Base-by-base conservation (phyloP, 2,329 filamentous ascomycete species). In the Decorospora gaudefroyi region DNA sequence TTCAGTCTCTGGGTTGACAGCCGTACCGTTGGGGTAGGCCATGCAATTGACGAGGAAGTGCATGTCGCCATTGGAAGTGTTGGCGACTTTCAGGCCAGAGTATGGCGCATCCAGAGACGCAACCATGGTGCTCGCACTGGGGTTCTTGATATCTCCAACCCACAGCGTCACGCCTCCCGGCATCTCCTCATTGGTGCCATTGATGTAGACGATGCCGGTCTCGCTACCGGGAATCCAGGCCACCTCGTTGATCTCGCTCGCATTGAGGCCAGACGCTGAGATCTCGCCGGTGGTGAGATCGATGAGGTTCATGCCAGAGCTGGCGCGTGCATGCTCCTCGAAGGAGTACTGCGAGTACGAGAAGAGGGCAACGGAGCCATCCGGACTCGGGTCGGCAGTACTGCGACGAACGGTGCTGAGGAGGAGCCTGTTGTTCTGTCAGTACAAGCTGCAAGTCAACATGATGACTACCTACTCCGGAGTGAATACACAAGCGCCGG, bases 321-420 rank as follows among this genome's bases (percentile, higher is more conserved):
- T 21, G 5, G 29, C 30, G 82, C 83, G 10, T 78, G 79, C 35
- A 77, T 92, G 87, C 1, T 81, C 78, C 28, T 87, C 78, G 68
- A 95, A 95, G 1, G 85, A 91, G 70, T 95, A 96, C 8, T 86
- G 82, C 1, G 86, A 87, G 17, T 82, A 80, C 25, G 83, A 82
- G 64, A 85, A 88, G 12, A 90, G 71, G 26, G 84, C 78, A 42
- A 81, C 74, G 31, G 79, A 80, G 37, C 87, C 87, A 38, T 79
- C 76, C 22, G 76, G 68, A 67, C 89, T 91, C 10, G 88, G 87
- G 2, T 82, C 70, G 42, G 83, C 86, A 9, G 82, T 68, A 18
- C 84, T 85, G 38, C 88, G 83, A 46, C 87, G 82, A 18, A 88
- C 86, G n/a, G 86, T 86, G 56, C 84, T 84, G 58, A 92, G 77